Conservation (phyloP, 257 asterid species). For the Primulina huaijiensis region DNA sequence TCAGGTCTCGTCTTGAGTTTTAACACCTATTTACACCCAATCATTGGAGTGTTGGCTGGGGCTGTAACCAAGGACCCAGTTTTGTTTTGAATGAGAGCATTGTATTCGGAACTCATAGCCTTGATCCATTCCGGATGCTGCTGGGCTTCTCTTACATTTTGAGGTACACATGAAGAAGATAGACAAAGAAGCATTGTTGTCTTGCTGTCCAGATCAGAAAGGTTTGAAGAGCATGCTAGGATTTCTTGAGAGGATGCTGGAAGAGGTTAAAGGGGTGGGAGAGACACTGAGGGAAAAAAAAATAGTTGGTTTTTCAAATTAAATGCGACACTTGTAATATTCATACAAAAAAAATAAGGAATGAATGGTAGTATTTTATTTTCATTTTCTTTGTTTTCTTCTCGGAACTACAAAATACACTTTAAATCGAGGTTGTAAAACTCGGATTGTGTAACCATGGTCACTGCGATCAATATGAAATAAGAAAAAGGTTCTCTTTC, state of each 20-base stretch:
- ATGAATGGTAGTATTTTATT: too few relatives aligned
- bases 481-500: neutral
- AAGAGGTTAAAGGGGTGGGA: constrained; percentile 31
- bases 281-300: constrained; percentile 8
- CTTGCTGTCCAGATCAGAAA: constrained; percentile 44
- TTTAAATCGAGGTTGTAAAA: neutral
- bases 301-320: neutral
- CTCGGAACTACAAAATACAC: neutral
- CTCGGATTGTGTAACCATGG: neutral
- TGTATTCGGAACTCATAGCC: too few relatives aligned
- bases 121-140: too few relatives aligned
- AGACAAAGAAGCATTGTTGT: neutral
- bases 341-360: neutral
- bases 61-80: too few relatives aligned
- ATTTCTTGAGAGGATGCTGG: constrained; percentile 54
- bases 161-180: too few relatives aligned
- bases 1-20: too few relatives aligned
- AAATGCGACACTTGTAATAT: too few relatives aligned
- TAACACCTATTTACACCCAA: too few relatives aligned
- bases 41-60: too few relatives aligned
- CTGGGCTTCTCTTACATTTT: too few relatives aligned
- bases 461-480: neutral
- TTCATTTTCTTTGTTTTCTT: neutral
- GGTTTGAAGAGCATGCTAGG: constrained; percentile 47
- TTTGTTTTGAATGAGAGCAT: too few relatives aligned